Conservation (phyloP, 257 asterid genomes). For the Anisodus acutangulus region DNA sequence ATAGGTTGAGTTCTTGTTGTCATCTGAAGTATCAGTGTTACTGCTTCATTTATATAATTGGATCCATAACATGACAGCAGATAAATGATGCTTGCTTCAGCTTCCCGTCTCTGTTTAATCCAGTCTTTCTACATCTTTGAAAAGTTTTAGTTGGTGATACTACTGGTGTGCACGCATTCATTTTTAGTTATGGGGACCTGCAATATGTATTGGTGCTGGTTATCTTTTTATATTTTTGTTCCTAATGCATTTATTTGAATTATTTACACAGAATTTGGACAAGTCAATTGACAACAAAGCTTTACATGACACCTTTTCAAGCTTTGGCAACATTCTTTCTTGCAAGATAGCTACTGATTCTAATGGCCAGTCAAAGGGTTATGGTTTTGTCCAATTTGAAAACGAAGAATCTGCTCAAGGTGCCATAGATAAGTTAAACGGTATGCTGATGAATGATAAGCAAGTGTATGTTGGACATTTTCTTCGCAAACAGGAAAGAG, state of each 20-base stretch:
- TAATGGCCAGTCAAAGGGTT: constrained; percentile 67
- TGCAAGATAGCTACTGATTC: constrained; percentile 71
- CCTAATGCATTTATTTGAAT: background rate
- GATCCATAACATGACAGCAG: background rate
- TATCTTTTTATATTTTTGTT: background rate
- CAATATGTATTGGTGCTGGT: background rate
- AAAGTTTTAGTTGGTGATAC: background rate
- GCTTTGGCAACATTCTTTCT: constrained; percentile 71
- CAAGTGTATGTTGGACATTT: constrained; percentile 72
- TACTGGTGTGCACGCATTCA: background rate
- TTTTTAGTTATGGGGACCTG: background rate
- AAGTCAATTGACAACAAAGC: constrained; percentile 65
- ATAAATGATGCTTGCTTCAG: background rate
- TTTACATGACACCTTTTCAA: constrained; percentile 63
- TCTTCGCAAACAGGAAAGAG: constrained; percentile 74
- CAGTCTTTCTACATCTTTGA: background rate
- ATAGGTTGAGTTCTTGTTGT: background rate
- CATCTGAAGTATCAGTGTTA: background rate
- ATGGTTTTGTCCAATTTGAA: constrained; percentile 72
- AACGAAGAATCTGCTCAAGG: constrained; percentile 56
- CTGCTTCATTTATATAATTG: background rate
- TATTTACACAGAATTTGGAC: constrained; percentile 57
- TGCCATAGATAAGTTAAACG: constrained; percentile 68
- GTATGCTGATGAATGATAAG: constrained; percentile 74
- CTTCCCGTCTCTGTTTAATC: background rate